A percentile compares a stretch with the other conserved stretches of the same genome.
Evolutionary conservation across 805 yeast species (phyloP).

Genomic region (Myxozyma monticola): DNA sequence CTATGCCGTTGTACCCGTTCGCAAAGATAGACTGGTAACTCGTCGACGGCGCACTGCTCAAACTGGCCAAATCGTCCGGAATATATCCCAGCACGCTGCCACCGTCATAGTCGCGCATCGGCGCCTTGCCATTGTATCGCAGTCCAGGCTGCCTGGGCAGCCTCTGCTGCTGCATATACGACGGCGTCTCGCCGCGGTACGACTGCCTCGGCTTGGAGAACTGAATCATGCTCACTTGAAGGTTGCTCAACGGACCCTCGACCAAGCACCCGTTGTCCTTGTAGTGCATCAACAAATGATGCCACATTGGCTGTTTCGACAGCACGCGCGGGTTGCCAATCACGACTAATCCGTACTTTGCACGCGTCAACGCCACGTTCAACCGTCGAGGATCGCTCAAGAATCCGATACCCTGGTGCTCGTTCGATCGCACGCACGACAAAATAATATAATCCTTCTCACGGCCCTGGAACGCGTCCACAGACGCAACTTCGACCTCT

Average conservation of each 20-base stretch:
- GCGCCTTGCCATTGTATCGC: neutral
- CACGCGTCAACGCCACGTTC: constrained; percentile 88
- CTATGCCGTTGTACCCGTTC: constrained; percentile 15
- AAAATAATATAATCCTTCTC: constrained; percentile 80
- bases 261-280: constrained; percentile 85
- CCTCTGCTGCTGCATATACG: constrained; percentile 9
- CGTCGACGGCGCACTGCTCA: constrained; percentile 4
- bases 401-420: constrained; percentile 73
- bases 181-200: constrained; percentile 5
- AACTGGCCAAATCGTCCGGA: constrained; percentile 33
- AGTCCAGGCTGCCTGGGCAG: neutral
- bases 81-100: constrained; percentile 44
- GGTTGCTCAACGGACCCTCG: constrained; percentile 80
- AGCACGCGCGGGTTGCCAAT: constrained; percentile 83
- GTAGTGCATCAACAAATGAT: constrained; percentile 69
- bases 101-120: constrained; percentile 40
- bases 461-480: constrained; percentile 93
- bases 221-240: constrained; percentile 70
- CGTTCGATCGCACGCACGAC: constrained; percentile 81
- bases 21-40: constrained; percentile 27
- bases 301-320: constrained; percentile 73
- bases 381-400: constrained; percentile 80
- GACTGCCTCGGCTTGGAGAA: constrained; percentile 28
- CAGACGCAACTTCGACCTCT: constrained; percentile 85
- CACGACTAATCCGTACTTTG: constrained; percentile 75